Evolutionary conservation across 495 filamentous ascomycete species (phyloP).

Genomic region (Halenospora varia): DNA sequence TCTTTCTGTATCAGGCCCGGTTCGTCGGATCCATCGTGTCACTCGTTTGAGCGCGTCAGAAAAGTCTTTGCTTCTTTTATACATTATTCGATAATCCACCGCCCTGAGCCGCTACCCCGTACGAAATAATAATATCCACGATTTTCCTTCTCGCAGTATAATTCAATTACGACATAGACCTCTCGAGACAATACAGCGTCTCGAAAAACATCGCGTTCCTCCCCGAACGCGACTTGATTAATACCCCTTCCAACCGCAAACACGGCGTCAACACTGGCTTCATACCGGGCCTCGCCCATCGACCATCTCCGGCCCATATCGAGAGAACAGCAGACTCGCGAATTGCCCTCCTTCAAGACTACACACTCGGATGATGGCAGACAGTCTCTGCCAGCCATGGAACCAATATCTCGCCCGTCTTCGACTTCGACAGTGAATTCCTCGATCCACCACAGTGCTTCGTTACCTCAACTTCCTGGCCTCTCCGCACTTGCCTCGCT

Average conservation of each 20-base stretch:
- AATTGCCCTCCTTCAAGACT: slow-evolving; percentile 32
- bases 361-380: slow-evolving; percentile 37
- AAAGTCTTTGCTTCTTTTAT: slow-evolving; percentile 16
- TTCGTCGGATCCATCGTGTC: slow-evolving; percentile 19
- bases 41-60: slow-evolving; percentile 24
- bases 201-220: slow-evolving; percentile 10
- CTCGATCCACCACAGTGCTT: slow-evolving; percentile 33
- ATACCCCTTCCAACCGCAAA: slow-evolving; percentile 24
- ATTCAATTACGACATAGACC: neutral
- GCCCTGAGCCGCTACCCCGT: neutral
- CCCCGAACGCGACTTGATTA: slow-evolving; percentile 20
- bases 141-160: slow-evolving; percentile 7
- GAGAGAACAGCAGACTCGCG: slow-evolving; percentile 34
- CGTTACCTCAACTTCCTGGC: slow-evolving; percentile 49
- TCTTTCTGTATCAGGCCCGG: slow-evolving; percentile 18
- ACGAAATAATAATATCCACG: slow-evolving; percentile 16
- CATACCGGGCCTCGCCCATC: slow-evolving; percentile 55
- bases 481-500: slow-evolving; percentile 61
- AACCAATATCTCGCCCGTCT: slow-evolving; percentile 44
- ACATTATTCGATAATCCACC: neutral
- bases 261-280: slow-evolving; percentile 30
- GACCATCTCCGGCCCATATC: slow-evolving; percentile 46
- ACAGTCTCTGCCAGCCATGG: slow-evolving; percentile 34
- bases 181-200: slow-evolving; percentile 1
- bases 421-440: slow-evolving; percentile 37